phyloP scores from a whole-genome alignment of 176 grass and related monocot species.

The Alopecurus myosuroides region DNA sequence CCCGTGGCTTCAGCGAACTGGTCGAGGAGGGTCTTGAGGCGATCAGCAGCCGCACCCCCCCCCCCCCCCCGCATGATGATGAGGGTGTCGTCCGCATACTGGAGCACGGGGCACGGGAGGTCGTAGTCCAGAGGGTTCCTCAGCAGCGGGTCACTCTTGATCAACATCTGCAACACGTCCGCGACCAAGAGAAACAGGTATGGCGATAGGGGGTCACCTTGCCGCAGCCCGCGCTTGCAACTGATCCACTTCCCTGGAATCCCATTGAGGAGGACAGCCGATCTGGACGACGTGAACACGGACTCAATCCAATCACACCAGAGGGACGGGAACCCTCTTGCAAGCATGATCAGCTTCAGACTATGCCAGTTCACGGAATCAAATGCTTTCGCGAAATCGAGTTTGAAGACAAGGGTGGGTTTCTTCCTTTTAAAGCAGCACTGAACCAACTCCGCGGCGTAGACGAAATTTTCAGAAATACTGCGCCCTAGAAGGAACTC shows the following conservation, averaged over 20 bases:
- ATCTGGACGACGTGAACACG: rapidly evolving
- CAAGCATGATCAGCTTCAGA: neutral
- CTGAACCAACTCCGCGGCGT: neutral
- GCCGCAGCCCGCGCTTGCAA: neutral
- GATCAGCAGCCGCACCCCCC: too few species aligned
- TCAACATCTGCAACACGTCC: neutral
- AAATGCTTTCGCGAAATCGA: neutral
- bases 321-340: neutral
- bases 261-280: too few species aligned
- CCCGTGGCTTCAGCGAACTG: too few species aligned
- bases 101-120: neutral
- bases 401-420: neutral
- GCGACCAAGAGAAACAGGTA: neutral
- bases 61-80: neutral
- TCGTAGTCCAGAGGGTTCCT: neutral
- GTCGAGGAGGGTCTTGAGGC: too few species aligned
- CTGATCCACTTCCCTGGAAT: too few species aligned
- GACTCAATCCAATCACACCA: neutral
- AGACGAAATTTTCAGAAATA: neutral
- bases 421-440: neutral
- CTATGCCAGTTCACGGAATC: neutral
- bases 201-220: neutral
- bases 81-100: neutral
- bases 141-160: rapidly evolving
- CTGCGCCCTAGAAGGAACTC: neutral